Evolutionary conservation across 2,329 filamentous ascomycete species (phyloP).

Genomic region (Aspergillus alliaceus): DNA sequence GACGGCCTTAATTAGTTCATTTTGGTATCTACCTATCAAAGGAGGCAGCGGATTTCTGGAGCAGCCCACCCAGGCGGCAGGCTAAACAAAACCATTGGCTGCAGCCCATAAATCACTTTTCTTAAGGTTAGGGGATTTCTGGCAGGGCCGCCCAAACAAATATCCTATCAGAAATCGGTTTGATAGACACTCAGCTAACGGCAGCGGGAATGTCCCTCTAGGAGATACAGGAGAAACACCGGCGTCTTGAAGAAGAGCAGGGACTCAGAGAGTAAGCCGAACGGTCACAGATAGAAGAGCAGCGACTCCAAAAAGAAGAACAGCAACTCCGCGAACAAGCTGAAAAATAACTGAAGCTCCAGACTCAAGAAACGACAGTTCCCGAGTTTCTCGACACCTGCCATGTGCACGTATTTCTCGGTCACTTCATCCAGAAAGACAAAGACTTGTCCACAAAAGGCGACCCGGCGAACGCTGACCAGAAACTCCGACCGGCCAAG

Average conservation of each 20-base stretch:
- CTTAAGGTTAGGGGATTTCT: no score
- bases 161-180: no score
- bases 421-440: conserved; percentile 15
- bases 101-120: no score
- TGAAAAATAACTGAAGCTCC: conserved; percentile 9
- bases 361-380: conserved; percentile 15
- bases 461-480: conserved; percentile 19
- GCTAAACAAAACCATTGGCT: no score
- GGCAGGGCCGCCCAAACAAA: no score
- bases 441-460: conserved; percentile 18
- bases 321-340: conserved; percentile 6
- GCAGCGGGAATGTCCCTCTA: conserved; percentile 2
- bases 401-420: conserved; percentile 18
- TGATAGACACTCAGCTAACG: no score
- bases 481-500: conserved; percentile 12
- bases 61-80: no score
- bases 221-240: conserved; percentile 8
- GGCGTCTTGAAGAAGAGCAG: conserved; percentile 2
- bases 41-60: no score
- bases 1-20: no score
- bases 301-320: conserved; percentile 5
- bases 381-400: conserved; percentile 18
- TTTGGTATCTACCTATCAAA: no score
- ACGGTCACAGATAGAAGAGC: no score
- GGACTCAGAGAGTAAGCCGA: no score